Evolutionary conservation across 352 stramenopile species (phyloP).

Genomic region (Pythium sp.): DNA sequence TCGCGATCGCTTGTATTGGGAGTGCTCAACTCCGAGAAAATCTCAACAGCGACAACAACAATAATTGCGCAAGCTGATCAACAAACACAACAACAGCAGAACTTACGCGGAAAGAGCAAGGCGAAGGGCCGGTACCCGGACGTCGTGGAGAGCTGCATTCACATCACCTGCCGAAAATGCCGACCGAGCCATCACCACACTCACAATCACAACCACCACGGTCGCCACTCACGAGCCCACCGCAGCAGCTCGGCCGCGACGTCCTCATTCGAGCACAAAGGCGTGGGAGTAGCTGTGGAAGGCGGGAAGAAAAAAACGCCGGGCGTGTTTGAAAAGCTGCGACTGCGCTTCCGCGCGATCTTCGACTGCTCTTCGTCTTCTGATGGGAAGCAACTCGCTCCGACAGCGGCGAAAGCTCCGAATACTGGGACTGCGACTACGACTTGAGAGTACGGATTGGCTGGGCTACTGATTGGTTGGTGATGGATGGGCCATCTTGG

Average conservation of each 20-base stretch:
- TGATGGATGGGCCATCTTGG: neutral
- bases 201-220: neutral
- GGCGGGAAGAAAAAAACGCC: constrained; percentile 18
- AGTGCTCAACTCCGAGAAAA: constrained; percentile 1
- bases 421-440: neutral
- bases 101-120: constrained; percentile 23
- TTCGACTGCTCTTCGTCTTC: constrained; percentile 12
- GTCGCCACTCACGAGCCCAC: neutral
- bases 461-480: too few species aligned
- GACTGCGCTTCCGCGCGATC: constrained; percentile 33
- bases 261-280: constrained; percentile 2
- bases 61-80: neutral
- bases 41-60: neutral
- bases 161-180: constrained; percentile 62
- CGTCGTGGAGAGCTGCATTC: constrained; percentile 67
- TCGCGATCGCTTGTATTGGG: neutral
- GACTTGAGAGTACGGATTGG: neutral
- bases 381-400: neutral
- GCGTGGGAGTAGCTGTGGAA: neutral
- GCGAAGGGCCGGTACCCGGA: constrained; percentile 40
- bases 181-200: constrained; percentile 24
- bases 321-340: constrained; percentile 44
- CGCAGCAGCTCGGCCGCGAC: neutral
- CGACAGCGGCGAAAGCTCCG: neutral
- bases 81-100: neutral